phyloP scores from a whole-genome alignment of 2,329 filamentous ascomycete species.

The Magnaporthiopsis rhizophila region DNA sequence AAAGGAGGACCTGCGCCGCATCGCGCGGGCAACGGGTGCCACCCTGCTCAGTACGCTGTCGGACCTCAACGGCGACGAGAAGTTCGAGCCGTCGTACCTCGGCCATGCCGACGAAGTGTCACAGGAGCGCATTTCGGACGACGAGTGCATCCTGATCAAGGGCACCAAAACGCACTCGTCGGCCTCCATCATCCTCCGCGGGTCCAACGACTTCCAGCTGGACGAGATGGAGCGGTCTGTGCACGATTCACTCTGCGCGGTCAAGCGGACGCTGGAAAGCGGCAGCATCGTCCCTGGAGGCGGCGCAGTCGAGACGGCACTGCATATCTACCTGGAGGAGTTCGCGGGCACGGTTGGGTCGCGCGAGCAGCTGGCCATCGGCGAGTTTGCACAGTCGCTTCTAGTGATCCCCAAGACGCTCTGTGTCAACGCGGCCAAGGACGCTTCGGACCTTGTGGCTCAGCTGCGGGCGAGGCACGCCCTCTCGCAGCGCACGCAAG shows the following conservation, averaged over 20 bases:
- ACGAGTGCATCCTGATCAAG: constrained; percentile 95
- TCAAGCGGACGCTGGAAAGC: constrained; percentile 94
- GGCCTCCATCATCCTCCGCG: constrained; percentile 91
- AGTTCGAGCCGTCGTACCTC: constrained; percentile 83
- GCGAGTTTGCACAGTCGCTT: constrained; percentile 91
- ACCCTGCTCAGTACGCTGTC: constrained; percentile 89
- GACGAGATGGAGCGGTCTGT: constrained; percentile 99
- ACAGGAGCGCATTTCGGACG: constrained; percentile 98
- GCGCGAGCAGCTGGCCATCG: constrained; percentile 94
- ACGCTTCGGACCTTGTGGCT: constrained; percentile 88
- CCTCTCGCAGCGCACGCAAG: constrained; percentile 82
- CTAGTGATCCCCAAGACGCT: constrained; percentile 94
- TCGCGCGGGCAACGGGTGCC: constrained; percentile 91
- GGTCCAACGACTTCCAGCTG: constrained; percentile 90
- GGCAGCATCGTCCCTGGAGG: constrained; percentile 95
- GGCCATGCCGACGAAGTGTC: constrained; percentile 90
- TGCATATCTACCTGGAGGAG: constrained; percentile 98
- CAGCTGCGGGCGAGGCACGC: constrained; percentile 93
- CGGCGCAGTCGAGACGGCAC: constrained; percentile 93
- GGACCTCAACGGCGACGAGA: constrained; percentile 95
- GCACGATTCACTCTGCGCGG: constrained; percentile 91
- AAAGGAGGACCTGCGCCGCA: constrained; percentile 94
- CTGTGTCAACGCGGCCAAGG: constrained; percentile 94
- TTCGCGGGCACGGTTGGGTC: constrained; percentile 96
- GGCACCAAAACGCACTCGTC: constrained; percentile 91